Evolutionary conservation across 2,329 filamentous ascomycete species (phyloP).

Genomic region (Ramularia endophylla): DNA sequence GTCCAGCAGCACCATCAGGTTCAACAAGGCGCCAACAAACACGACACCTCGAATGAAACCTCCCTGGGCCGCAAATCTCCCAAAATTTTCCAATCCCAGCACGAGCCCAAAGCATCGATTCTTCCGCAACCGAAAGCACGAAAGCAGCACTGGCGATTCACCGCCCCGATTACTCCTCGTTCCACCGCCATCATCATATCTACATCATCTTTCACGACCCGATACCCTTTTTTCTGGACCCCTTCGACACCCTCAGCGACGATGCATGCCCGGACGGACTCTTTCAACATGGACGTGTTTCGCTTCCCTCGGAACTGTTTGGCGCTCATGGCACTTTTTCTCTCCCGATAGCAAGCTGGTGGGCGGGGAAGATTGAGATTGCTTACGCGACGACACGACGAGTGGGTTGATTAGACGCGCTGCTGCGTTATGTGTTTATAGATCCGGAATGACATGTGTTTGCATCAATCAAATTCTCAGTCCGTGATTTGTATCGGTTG

Average conservation of each 20-base stretch:
- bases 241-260: conserved; percentile 21
- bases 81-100: conserved; percentile 1
- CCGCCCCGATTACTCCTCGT: conserved; percentile 7
- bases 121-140: conserved; percentile 11
- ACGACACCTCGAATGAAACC: conserved; percentile 3
- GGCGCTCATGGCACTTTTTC: conserved; percentile 3
- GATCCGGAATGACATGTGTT: conserved; percentile 3
- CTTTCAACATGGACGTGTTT: conserved; percentile 8
- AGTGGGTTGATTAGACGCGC: conserved; percentile 4
- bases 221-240: conserved; percentile 17
- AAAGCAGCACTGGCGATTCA: conserved; percentile 19
- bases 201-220: conserved; percentile 5
- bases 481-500: too few species aligned
- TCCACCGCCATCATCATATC: conserved; percentile 4
- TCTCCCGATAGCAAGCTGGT: too few species aligned
- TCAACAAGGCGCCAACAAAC: conserved; percentile 1
- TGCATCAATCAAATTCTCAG: too few species aligned
- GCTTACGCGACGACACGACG: background rate
- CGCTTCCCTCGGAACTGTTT: conserved; percentile 1
- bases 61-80: background rate
- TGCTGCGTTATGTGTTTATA: conserved; percentile 13
- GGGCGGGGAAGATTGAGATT: background rate
- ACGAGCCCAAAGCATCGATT: conserved; percentile 2
- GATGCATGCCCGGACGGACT: conserved; percentile 13
- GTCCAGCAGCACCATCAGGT: conserved; percentile 4